These are phyloP conservation scores for Paradendryphiella salina DNA, from an alignment of 2,329 filamentous ascomycete species.

Conservation along the genomic window DNA sequence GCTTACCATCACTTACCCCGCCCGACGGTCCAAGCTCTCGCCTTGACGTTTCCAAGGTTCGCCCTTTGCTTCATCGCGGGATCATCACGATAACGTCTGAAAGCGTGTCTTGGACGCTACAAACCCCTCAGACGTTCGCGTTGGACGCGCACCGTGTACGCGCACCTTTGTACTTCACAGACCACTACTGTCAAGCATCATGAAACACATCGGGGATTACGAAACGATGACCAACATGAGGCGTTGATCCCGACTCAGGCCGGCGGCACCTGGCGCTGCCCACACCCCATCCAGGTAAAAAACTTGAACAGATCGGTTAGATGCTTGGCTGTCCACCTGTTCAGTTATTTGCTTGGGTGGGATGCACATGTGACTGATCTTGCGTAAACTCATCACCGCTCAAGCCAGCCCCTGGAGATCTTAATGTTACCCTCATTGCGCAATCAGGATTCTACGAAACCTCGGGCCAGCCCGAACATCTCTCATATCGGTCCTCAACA, in stretches of 20 bases:
- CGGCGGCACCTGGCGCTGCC: not conserved
- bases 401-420: conserved; percentile 3
- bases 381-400: conserved; percentile 3
- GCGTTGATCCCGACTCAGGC: conserved; percentile 1
- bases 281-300: too few relatives aligned
- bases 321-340: too few relatives aligned
- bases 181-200: conserved; percentile 5
- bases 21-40: conserved; percentile 25
- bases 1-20: conserved; percentile 25
- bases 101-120: conserved; percentile 8
- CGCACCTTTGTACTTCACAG: conserved; percentile 8
- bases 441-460: not conserved
- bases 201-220: conserved; percentile 9
- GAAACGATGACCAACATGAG: conserved; percentile 1
- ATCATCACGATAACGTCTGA: conserved; percentile 21
- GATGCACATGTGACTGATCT: not conserved
- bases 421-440: conserved; percentile 6
- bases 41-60: conserved; percentile 24
- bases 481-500: not conserved
- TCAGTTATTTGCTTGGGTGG: too few relatives aligned
- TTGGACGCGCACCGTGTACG: conserved; percentile 15
- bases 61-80: conserved; percentile 24
- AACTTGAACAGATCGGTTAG: too few relatives aligned
- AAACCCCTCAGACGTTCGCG: conserved; percentile 14
- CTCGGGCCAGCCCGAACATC: not conserved